Percentiles rank a stretch among this genome's conserved stretches.
phyloP scores from a whole-genome alignment of 2,329 filamentous ascomycete genomes.

The Xylariaceae sp. region DNA sequence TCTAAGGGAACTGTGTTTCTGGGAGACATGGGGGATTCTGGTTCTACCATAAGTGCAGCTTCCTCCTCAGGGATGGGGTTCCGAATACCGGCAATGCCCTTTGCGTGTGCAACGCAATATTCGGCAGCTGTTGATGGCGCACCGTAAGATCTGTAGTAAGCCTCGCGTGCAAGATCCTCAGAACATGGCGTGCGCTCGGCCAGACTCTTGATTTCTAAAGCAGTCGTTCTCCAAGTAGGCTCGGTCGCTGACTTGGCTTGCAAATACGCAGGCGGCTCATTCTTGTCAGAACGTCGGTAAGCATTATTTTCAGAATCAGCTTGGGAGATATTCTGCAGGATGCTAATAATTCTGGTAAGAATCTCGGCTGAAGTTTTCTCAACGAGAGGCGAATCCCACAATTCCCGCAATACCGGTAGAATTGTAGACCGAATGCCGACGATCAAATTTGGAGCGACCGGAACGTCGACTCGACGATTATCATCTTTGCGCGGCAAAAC shows the following conservation, averaged over 20 bases:
- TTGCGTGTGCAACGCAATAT: constrained; percentile 66
- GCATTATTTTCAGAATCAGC: constrained; percentile 71
- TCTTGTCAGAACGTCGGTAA: constrained; percentile 57
- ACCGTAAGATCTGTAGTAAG: constrained; percentile 77
- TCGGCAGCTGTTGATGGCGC: constrained; percentile 56
- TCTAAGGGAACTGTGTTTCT: constrained; percentile 21
- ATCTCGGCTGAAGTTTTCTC: constrained; percentile 76
- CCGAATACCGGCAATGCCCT: constrained; percentile 54
- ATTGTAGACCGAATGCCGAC: constrained; percentile 81
- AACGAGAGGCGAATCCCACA: constrained; percentile 83
- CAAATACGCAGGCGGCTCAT: constrained; percentile 33
- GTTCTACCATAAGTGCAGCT: constrained; percentile 24
- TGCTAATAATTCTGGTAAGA: constrained; percentile 75
- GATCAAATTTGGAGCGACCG: constrained; percentile 66
- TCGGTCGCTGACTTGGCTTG: constrained; percentile 35
- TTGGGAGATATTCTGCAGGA: constrained; percentile 72
- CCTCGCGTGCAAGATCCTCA: constrained; percentile 67
- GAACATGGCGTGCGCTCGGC: constrained; percentile 25
- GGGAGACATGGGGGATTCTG: constrained; percentile 27
- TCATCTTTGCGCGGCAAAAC: constrained; percentile 32
- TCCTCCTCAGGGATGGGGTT: constrained; percentile 65
- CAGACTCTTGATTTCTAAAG: constrained; percentile 29
- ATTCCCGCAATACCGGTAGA: constrained; percentile 66
- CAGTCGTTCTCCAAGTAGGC: constrained; percentile 42
- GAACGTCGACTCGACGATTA: constrained; percentile 38